phyloP scores from a whole-genome alignment of 345 rosid genomes.

The Syzygium aromaticum region DNA sequence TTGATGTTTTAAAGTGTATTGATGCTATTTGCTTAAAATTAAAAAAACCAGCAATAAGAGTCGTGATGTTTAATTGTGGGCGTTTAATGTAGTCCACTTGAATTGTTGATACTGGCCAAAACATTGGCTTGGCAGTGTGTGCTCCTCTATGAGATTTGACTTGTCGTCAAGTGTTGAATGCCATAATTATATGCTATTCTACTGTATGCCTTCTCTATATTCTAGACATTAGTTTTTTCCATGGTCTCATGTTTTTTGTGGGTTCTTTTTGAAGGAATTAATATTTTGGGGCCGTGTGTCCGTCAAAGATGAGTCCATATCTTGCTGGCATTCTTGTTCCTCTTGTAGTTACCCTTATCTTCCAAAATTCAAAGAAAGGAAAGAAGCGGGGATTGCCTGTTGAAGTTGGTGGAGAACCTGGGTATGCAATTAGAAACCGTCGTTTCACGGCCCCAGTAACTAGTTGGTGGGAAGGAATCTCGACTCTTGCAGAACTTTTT shows the following conservation, averaged over 20 bases:
- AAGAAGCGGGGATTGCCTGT: conserved; percentile 73
- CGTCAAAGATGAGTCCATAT: conserved; percentile 64
- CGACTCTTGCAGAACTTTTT: conserved; percentile 83
- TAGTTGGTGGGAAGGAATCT: conserved; percentile 70
- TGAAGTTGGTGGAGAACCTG: conserved; percentile 83
- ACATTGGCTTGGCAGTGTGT: not conserved
- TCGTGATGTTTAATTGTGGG: not conserved
- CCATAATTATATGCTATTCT: not conserved
- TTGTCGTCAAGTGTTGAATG: not conserved
- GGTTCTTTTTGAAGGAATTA: not conserved
- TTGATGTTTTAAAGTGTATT: not conserved
- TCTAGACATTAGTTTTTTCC: not conserved
- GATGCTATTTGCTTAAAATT: not conserved
- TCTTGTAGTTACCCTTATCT: conserved; percentile 48
- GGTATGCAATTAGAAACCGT: conserved; percentile 58
- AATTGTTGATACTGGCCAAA: not conserved
- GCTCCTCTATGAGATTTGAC: not conserved
- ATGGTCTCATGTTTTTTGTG: not conserved
- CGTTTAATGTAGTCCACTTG: not conserved
- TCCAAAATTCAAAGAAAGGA: conserved; percentile 42
- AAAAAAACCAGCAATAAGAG: not conserved
- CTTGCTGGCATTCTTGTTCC: conserved; percentile 66
- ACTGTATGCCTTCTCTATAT: not conserved
- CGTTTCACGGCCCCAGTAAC: conserved; percentile 41
- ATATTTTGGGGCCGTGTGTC: not conserved